These are phyloP conservation scores for Vishniacozyma victoriae DNA, from an alignment of 768 basidiomycete genomes.

Conservation along the genomic window DNA sequence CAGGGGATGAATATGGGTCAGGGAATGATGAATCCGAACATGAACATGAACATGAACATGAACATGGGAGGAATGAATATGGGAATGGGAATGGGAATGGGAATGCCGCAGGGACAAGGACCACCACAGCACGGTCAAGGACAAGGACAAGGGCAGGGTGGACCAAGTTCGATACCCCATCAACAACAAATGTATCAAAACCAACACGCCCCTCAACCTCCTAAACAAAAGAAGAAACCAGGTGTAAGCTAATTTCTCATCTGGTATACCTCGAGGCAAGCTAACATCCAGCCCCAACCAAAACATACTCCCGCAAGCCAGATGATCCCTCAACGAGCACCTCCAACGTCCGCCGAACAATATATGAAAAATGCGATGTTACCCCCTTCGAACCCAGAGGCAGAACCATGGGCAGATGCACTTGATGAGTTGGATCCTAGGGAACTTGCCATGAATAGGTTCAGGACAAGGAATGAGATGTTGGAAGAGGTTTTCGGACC, in stretches of 20 bases:
- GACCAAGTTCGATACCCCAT: too few relatives aligned
- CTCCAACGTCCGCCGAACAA: constrained; percentile 13
- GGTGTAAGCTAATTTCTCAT: too few relatives aligned
- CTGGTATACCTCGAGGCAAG: too few relatives aligned
- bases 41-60: neutral
- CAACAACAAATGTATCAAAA: too few relatives aligned
- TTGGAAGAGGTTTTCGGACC: constrained; percentile 34
- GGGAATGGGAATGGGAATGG: constrained; percentile 1
- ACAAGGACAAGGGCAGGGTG: too few relatives aligned
- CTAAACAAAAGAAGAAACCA: too few relatives aligned
- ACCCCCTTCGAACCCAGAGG: neutral
- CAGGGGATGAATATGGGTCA: too few relatives aligned
- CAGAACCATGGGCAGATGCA: constrained; percentile 38
- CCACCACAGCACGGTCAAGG: too few relatives aligned
- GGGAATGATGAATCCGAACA: too few relatives aligned
- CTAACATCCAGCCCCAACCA: too few relatives aligned
- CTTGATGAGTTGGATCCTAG: constrained; percentile 37
- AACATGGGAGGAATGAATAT: neutral
- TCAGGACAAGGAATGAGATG: constrained; percentile 33
- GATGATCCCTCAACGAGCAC: constrained; percentile 11
- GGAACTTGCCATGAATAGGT: constrained; percentile 38
- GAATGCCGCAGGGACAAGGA: too few relatives aligned
- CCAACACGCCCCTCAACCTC: too few relatives aligned
- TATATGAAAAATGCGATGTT: constrained; percentile 20
- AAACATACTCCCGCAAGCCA: constrained; percentile 6